Evolutionary conservation across 2,329 filamentous ascomycete species (phyloP).

Genomic region (Keithomyces neogunnii): DNA sequence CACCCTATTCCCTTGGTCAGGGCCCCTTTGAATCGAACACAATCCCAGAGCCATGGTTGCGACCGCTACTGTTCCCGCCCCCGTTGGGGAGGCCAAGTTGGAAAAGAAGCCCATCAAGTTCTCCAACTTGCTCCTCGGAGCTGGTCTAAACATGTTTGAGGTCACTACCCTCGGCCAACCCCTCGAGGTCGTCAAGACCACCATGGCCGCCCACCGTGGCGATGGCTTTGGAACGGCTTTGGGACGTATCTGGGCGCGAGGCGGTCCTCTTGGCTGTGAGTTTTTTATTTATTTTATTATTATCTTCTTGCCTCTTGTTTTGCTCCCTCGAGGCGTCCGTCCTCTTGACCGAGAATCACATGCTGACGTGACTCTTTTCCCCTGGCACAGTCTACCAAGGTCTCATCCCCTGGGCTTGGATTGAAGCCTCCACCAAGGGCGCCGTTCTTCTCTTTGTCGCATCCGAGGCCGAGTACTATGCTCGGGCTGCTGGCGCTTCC

Average conservation of each 20-base stretch:
- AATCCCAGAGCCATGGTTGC: constrained; percentile 54
- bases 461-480: constrained; percentile 95
- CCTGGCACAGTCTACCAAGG: constrained; percentile 96
- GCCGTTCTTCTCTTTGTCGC: constrained; percentile 98
- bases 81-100: constrained; percentile 43
- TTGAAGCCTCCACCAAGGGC: constrained; percentile 98
- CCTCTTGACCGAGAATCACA: neutral
- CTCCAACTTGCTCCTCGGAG: constrained; percentile 92
- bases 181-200: constrained; percentile 98
- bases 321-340: neutral
- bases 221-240: constrained; percentile 81
- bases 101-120: constrained; percentile 99
- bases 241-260: constrained; percentile 83
- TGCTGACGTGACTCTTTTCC: constrained; percentile 8
- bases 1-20: constrained; percentile 97
- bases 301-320: constrained; percentile 2
- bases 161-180: constrained; percentile 63
- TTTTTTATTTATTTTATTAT: constrained; percentile 13
- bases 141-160: constrained; percentile 94
- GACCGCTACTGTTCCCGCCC: constrained; percentile 44
- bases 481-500: constrained; percentile 70
- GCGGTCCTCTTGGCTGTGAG: constrained; percentile 90
- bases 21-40: constrained; percentile 53
- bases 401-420: constrained; percentile 99
- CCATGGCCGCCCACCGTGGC: constrained; percentile 93